Conservation (phyloP, 371 early-diverging fungal genomes). For the Mortierella sp. region DNA sequence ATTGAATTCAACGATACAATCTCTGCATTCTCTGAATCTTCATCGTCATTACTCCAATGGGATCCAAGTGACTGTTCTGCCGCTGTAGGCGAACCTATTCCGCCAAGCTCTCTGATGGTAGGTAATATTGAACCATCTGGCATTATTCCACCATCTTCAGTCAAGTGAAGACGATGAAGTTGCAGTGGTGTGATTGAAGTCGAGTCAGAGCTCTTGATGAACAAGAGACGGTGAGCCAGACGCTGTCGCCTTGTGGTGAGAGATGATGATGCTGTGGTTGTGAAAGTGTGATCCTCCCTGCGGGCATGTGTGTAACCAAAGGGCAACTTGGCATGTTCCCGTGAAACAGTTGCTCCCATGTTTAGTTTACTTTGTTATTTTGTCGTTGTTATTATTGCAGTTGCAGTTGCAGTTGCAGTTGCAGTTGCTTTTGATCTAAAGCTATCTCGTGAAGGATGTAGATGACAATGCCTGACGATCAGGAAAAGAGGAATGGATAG, state of each 20-base stretch:
- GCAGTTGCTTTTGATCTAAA: not conserved
- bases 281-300: slow-evolving; percentile 27
- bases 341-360: slow-evolving; percentile 45
- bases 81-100: not conserved
- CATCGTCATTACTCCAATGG: slow-evolving; percentile 21
- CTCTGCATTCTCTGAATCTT: slow-evolving; percentile 27
- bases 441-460: not conserved
- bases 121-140: not conserved
- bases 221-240: slow-evolving; percentile 29
- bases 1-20: slow-evolving; percentile 43
- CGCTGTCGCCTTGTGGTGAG: slow-evolving; percentile 26
- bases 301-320: slow-evolving; percentile 52
- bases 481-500: too few relatives aligned
- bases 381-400: not conserved
- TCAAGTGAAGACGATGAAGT: slow-evolving; percentile 9
- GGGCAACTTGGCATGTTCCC: slow-evolving; percentile 46
- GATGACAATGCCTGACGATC: too few relatives aligned
- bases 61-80: slow-evolving; percentile 3
- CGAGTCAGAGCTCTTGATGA: slow-evolving; percentile 32
- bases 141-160: slow-evolving; percentile 13
- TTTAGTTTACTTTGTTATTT: not conserved
- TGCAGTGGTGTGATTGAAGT: slow-evolving; percentile 32
- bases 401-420: not conserved
- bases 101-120: not conserved
- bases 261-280: slow-evolving; percentile 8